Percentiles rank a stretch among this genome's conserved stretches.
Conservation (phyloP, 306 rosid genomes). For the Vigna reflexopilosa region DNA sequence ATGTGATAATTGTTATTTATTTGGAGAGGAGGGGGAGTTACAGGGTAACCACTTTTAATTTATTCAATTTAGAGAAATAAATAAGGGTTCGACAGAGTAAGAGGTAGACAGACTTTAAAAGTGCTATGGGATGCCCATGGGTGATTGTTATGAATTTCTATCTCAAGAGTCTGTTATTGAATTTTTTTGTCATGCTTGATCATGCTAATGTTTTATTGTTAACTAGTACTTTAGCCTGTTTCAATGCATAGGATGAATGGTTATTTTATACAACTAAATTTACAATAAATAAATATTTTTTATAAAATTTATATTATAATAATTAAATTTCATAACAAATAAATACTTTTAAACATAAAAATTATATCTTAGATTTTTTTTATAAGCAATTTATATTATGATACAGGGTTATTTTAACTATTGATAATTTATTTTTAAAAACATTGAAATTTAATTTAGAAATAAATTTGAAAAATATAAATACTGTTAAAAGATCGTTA, state of each 20-base stretch:
- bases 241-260: too few species aligned
- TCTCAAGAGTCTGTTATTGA: slow-evolving; percentile 7
- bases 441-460: too few species aligned
- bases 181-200: not conserved
- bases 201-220: slow-evolving; percentile 8
- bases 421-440: too few species aligned
- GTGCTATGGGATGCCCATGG: not conserved
- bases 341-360: too few species aligned
- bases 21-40: not conserved
- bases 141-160: slow-evolving; percentile 10
- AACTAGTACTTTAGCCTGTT: not conserved
- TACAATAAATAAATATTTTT: too few species aligned
- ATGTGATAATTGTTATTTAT: not conserved
- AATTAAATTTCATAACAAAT: too few species aligned
- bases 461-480: too few species aligned
- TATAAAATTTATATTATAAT: too few species aligned
- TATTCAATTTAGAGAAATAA: not conserved
- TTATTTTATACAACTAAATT: too few species aligned
- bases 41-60: not conserved
- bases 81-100: slow-evolving; percentile 13
- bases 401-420: not conserved
- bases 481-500: too few species aligned
- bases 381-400: not conserved
- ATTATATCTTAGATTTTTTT: too few species aligned
- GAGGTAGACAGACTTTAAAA: slow-evolving; percentile 6